phyloP scores from a whole-genome alignment of 768 basidiomycete species.

The Butyriboletus loyo region DNA sequence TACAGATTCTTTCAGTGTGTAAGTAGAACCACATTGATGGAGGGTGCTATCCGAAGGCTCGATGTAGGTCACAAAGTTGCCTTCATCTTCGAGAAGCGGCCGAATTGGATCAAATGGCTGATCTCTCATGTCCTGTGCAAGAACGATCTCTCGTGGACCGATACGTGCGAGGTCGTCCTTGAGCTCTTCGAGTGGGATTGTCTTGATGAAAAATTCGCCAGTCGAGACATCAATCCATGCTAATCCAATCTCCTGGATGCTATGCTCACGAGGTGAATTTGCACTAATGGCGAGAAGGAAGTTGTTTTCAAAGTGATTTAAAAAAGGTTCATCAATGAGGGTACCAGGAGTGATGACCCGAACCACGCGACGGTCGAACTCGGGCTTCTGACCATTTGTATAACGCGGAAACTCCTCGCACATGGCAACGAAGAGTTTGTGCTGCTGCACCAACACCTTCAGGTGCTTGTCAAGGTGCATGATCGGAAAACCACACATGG shows the following conservation, averaged over 20 bases:
- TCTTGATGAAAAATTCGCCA: conserved; percentile 85
- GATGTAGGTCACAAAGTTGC: conserved; percentile 52
- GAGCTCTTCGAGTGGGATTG: conserved; percentile 49
- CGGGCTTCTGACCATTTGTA: conserved; percentile 48
- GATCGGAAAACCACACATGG: conserved; percentile 92
- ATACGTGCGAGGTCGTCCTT: conserved; percentile 84
- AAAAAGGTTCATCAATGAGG: conserved; percentile 86
- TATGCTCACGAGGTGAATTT: conserved; percentile 3
- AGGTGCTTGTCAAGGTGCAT: conserved; percentile 82
- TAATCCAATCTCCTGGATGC: conserved; percentile 48
- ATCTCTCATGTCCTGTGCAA: conserved; percentile 42
- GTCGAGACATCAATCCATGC: conserved; percentile 97
- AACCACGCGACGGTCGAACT: conserved; percentile 77
- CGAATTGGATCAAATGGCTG: conserved; percentile 45
- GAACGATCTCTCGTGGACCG: conserved; percentile 77
- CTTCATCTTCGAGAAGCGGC: conserved; percentile 50
- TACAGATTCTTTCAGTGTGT: conserved; percentile 42
- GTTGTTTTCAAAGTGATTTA: conserved; percentile 85
- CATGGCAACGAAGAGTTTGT: conserved; percentile 84
- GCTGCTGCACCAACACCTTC: conserved; percentile 78
- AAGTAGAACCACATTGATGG: conserved; percentile 3
- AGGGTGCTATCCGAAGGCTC: not conserved
- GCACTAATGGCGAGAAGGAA: conserved; percentile 72
- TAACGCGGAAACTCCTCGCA: conserved; percentile 84
- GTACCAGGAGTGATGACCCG: conserved; percentile 93